phyloP scores from a whole-genome alignment of 805 yeast genomes.

The Tetrapisispora fleetii region DNA sequence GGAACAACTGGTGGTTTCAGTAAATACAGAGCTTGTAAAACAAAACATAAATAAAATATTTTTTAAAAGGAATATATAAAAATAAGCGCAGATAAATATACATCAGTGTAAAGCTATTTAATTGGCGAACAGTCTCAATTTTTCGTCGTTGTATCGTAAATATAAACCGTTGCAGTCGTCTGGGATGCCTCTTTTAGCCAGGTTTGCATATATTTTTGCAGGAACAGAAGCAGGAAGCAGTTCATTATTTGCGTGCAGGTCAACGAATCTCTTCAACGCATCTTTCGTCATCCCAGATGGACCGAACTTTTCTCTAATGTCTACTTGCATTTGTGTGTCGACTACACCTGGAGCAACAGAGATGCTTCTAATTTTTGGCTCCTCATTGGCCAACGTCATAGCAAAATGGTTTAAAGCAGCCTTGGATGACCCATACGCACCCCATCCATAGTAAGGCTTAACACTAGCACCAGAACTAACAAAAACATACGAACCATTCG shows the following conservation, averaged over 20 bases:
- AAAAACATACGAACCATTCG: slow-evolving; percentile 57
- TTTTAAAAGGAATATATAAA: neutral
- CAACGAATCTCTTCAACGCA: slow-evolving; percentile 51
- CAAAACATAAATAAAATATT: neutral
- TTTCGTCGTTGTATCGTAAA: slow-evolving; percentile 46
- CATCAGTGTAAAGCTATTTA: neutral
- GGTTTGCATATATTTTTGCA: slow-evolving; percentile 55
- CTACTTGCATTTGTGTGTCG: slow-evolving; percentile 78
- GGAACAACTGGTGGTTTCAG: too few species aligned
- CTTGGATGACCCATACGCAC: slow-evolving; percentile 84
- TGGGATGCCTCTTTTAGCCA: slow-evolving; percentile 54
- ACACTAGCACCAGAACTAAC: slow-evolving; percentile 87
- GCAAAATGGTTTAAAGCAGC: slow-evolving; percentile 83
- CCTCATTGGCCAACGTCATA: slow-evolving; percentile 57
- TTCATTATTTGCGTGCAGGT: slow-evolving; percentile 46
- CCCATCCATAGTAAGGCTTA: slow-evolving; percentile 47
- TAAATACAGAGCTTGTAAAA: too few species aligned
- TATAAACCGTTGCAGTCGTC: slow-evolving; percentile 54
- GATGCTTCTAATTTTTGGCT: slow-evolving; percentile 39
- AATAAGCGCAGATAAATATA: neutral
- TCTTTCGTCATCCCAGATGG: slow-evolving; percentile 51
- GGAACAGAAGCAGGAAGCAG: slow-evolving; percentile 65
- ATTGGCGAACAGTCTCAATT: slow-evolving; percentile 5
- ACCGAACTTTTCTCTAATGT: slow-evolving; percentile 56
- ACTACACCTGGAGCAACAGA: slow-evolving; percentile 94